Percentiles rank a stretch among this genome's conserved stretches.
Evolutionary conservation across 345 rosid species (phyloP).

Genomic region (Eucalyptus brandiana): DNA sequence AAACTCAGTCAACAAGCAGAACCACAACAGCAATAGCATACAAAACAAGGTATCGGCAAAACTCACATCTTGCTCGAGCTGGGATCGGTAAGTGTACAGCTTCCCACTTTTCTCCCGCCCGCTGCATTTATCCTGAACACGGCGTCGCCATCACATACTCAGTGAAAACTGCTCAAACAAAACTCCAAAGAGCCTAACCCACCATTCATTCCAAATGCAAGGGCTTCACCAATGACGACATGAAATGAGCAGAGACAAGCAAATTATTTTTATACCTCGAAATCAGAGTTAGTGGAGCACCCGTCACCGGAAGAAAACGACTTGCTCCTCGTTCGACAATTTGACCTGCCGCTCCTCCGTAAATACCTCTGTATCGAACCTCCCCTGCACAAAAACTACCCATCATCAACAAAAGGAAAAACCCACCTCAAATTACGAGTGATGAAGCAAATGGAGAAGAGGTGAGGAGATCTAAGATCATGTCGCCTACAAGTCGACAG

Average conservation of each 20-base stretch:
- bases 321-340: constrained; percentile 1
- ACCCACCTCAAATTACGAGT: background rate
- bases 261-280: constrained; percentile 21
- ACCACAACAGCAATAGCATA: background rate
- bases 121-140: constrained; percentile 11
- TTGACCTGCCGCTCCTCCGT: constrained; percentile 24
- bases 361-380: constrained; percentile 46
- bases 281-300: constrained; percentile 23
- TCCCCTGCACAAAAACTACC: constrained; percentile 18
- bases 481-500: constrained; percentile 29
- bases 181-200: background rate
- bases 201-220: background rate
- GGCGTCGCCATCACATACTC: background rate
- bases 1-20: background rate
- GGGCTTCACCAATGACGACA: background rate
- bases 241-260: background rate
- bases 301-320: constrained; percentile 50
- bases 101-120: constrained; percentile 30
- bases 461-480: background rate
- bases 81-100: constrained; percentile 33
- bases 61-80: constrained; percentile 91
- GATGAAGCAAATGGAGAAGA: background rate
- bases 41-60: background rate
- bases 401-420: background rate
- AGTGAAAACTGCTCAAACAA: background rate